Evolutionary conservation across 305 asterid species (phyloP), one percentile per base, ranked within the genome.

Genomic region (Ajuga reptans): DNA sequence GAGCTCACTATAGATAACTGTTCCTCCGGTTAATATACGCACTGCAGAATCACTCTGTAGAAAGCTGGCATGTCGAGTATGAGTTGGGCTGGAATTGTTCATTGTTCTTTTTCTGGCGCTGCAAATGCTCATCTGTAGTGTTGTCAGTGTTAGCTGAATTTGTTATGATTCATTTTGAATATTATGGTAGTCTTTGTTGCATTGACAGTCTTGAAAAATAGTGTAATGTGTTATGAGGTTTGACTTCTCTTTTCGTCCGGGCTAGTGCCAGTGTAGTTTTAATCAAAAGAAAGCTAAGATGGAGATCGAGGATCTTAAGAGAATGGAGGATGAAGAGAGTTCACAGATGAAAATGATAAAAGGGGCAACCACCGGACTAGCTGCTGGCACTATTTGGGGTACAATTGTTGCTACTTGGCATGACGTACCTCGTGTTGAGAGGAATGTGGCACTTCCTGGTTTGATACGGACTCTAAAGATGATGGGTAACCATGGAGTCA

Each of bases 361-460:
- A 80, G 98, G 96, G 37, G 91, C 96, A 65, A 75, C 88, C 71
- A 9, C 82, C 0, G 98, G 98, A 50, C 78, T 89, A 6, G 92
- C 75, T 62, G 88, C 91, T 16, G 98, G 98, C 12, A 86, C 97
- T 47, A 72, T 92, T 61, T 92, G 92, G 92, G 98, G 98, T 77
- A 83, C 91, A 52, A 67, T 93, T 71, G 85, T 86, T 64, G 99
- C 99, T 57, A 90, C 97, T 10, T 93, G 97, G 99, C 85, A 87
- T 46, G 99, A 93, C 56, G 96, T 92, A 18, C 98, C 98, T 57
- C 97, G 97, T 79, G 96, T 93, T 42, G 96, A 93, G 84, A 86
- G 96, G 83, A 86, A 80, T 0, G 85, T 93, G 9, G 97, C 98
- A 58, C 95, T 90, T 76, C 98, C 97, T 27, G 98, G 98, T 65